Percentiles rank a stretch among this genome's conserved stretches.
phyloP scores from a whole-genome alignment of 768 basidiomycete genomes.

The Ramaria sp. region DNA sequence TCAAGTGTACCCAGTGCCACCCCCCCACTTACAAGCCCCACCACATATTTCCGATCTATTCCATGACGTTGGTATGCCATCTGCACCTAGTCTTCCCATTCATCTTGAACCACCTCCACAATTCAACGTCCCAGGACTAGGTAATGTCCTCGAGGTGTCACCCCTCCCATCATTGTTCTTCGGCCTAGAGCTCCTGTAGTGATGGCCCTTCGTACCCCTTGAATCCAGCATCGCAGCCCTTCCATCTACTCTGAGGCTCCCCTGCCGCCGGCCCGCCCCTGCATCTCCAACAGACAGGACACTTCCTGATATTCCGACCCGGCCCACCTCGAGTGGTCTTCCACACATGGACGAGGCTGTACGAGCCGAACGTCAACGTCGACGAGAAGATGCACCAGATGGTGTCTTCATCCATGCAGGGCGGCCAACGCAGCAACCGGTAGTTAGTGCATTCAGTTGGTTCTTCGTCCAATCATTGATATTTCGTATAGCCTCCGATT shows the following conservation, averaged over 20 bases:
- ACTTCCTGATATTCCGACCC: not conserved
- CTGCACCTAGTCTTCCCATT: constrained; percentile 33
- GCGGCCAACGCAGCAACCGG: constrained; percentile 16
- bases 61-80: constrained; percentile 12
- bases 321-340: not conserved
- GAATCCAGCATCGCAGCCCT: constrained; percentile 19
- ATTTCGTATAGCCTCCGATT: constrained; percentile 4
- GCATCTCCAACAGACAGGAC: not conserved
- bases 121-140: constrained; percentile 21
- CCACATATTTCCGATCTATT: not conserved
- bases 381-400: constrained; percentile 11
- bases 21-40: too few relatives aligned
- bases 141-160: constrained; percentile 6
- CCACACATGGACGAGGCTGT: not conserved
- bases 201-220: not conserved
- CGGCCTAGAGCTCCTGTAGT: constrained; percentile 16
- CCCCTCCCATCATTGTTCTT: constrained; percentile 16
- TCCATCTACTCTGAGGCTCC: constrained; percentile 24
- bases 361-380: constrained; percentile 9
- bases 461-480: not conserved
- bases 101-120: constrained; percentile 17
- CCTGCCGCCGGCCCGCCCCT: not conserved
- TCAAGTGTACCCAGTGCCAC: too few relatives aligned
- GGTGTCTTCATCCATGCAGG: constrained; percentile 9
- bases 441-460: constrained; percentile 29